A percentile compares a stretch with the other conserved stretches of the same genome.
Evolutionary conservation across 306 rosid species (phyloP).

Genomic region (Acmispon strigosus): DNA sequence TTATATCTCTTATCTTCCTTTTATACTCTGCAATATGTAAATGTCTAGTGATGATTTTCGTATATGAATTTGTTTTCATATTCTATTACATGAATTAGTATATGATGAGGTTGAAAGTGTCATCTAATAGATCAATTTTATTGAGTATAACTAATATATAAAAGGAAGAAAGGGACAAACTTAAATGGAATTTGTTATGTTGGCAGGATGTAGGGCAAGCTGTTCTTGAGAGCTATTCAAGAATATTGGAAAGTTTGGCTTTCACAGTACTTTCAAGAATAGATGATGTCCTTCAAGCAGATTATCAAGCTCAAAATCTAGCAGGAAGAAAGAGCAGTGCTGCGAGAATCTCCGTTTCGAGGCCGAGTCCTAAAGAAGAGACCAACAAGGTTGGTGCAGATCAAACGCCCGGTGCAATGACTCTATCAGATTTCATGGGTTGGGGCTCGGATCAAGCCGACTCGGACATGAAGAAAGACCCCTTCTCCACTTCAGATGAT

Average conservation of each 20-base stretch:
- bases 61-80: background rate
- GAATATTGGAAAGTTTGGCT: conserved; percentile 95
- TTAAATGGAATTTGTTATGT: background rate
- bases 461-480: conserved; percentile 37
- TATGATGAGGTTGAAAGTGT: background rate
- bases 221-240: conserved; percentile 89
- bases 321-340: background rate
- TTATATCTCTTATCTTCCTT: too few relatives aligned
- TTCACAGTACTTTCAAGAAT: conserved; percentile 87
- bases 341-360: conserved; percentile 21
- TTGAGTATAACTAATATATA: too few relatives aligned
- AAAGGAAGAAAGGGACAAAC: too few relatives aligned
- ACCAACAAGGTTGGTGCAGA: conserved; percentile 23
- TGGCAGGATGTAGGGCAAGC: conserved; percentile 95
- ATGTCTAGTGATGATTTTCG: background rate
- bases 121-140: too few relatives aligned
- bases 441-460: conserved; percentile 59
- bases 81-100: background rate
- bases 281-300: conserved; percentile 92
- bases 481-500: conserved; percentile 29
- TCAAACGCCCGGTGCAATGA: conserved; percentile 38
- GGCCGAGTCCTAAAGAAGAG: conserved; percentile 36
- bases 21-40: too few relatives aligned
- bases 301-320: conserved; percentile 53
- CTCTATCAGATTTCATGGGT: conserved; percentile 89